Evolutionary conservation across 2,329 filamentous ascomycete genomes (phyloP), one percentile per base, ranked within the genome.

Genomic region (Lomentospora prolificans): DNA sequence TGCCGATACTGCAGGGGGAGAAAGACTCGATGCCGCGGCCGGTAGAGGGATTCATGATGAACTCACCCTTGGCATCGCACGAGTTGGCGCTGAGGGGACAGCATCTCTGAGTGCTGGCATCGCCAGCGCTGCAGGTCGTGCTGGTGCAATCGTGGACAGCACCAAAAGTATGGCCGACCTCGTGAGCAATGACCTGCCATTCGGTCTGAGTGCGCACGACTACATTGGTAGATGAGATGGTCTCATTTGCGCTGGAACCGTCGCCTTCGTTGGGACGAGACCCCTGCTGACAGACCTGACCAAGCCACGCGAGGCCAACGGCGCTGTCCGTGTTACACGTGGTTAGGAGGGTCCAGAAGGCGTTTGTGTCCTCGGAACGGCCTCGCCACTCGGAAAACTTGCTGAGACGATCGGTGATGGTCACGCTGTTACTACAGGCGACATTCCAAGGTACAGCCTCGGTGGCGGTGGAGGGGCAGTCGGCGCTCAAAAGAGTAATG

Each of bases 1-100:
- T 97, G 60, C 94, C 94, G 61, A 99, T 80, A 24, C 85, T 87
- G 73, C 94, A 99, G 2, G 86, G 80, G 1, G 90, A 96, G 72
- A 99, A 99, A 44, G 79, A 73, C 1, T 79, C 86, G 66, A 96
- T 89, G 57, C 82, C 80, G 7, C 75, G 68, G 10, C 79, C 80
- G 1, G 92, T 94, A 9, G 88, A 94, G 0, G 94, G 94, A 67
- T 97, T 97, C 94, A 99, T 99, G 70, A 99, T 90, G 71, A 84
- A 99, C 58, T 78, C 70, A n/a, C 81, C 85, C 44, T 77, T 74
- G 22, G 94, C 94, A 68, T 95, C 77, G 68, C 94, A 99, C 0
- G 73, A 77, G 44, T 59, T 68, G 7, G 73, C 64, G 62, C 77
- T 87, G 6, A 96, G 75, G 0, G 91, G 94, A 63, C 94, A 99